Conservation (phyloP, 306 rosid genomes). For the Pyrus betulifolia region DNA sequence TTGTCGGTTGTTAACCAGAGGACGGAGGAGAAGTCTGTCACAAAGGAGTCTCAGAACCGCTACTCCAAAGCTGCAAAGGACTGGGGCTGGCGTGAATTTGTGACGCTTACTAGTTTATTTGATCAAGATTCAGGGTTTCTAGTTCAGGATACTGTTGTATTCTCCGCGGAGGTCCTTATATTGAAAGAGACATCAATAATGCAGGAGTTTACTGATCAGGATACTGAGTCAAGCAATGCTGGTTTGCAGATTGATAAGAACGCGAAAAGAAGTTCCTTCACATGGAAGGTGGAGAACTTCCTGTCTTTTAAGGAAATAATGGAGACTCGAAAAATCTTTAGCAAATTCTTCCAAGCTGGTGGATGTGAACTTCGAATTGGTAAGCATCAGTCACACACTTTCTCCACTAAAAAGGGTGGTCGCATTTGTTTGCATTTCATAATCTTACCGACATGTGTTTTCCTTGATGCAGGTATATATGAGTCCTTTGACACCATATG, state of each 20-base stretch:
- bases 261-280: slow-evolving; percentile 72
- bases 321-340: slow-evolving; percentile 97
- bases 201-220: slow-evolving; percentile 76
- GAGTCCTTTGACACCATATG: slow-evolving; percentile 99
- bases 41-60: slow-evolving; percentile 98
- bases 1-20: slow-evolving; percentile 91
- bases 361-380: slow-evolving; percentile 99
- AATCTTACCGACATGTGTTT: slow-evolving; percentile 11
- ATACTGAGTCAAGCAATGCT: slow-evolving; percentile 39
- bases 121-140: slow-evolving; percentile 99
- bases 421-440: slow-evolving; percentile 19
- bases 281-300: slow-evolving; percentile 99
- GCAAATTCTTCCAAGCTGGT: slow-evolving; percentile 99
- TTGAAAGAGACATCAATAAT: slow-evolving; percentile 84
- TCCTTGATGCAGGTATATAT: slow-evolving; percentile 64
- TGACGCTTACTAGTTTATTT: slow-evolving; percentile 95
- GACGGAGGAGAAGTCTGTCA: slow-evolving; percentile 90
- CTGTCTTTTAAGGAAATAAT: slow-evolving; percentile 93
- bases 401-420: slow-evolving; percentile 2
- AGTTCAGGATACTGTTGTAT: slow-evolving; percentile 86
- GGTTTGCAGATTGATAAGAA: slow-evolving; percentile 43
- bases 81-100: slow-evolving; percentile 99
- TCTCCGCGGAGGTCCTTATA: slow-evolving; percentile 97
- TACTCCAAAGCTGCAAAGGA: slow-evolving; percentile 99
- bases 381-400: slow-evolving; percentile 33